These are phyloP conservation scores for Colletotrichum australisinense DNA, from an alignment of 2,329 filamentous ascomycete genomes.

Conservation along the genomic window DNA sequence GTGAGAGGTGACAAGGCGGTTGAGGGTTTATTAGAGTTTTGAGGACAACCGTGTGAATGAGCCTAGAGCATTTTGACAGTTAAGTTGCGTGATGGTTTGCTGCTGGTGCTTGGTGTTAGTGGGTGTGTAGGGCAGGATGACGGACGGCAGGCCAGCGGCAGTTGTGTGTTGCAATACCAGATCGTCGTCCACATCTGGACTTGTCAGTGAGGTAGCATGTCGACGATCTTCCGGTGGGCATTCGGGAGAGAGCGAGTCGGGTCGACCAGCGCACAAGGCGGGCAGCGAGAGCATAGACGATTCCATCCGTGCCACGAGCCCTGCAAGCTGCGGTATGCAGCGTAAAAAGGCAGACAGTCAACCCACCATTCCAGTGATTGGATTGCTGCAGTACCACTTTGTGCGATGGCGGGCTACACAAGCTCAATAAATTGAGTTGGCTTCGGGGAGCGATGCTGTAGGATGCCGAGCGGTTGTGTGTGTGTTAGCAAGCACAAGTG, in stretches of 20 bases:
- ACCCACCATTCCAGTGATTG: not conserved
- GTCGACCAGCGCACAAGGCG: not conserved
- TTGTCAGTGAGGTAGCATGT: slow-evolving; percentile 12
- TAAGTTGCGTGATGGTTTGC: not conserved
- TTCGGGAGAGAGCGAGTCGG: not conserved
- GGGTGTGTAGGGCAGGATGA: not conserved
- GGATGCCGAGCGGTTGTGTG: not conserved
- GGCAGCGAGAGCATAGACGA: slow-evolving; percentile 27
- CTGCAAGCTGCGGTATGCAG: slow-evolving; percentile 3
- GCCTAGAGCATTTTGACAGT: not conserved
- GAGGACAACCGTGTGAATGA: not conserved
- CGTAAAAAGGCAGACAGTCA: not conserved
- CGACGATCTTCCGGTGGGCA: slow-evolving; percentile 1
- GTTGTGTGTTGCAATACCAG: not conserved
- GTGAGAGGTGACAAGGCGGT: not conserved
- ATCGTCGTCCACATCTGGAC: not conserved
- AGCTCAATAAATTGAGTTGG: not conserved
- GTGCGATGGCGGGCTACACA: not conserved
- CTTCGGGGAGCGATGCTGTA: not conserved
- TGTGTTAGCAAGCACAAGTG: not conserved
- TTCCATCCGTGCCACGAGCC: slow-evolving; percentile 28
- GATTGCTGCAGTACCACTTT: not conserved
- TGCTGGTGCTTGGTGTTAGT: not conserved
- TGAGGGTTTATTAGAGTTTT: not conserved
- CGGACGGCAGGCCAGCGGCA: slow-evolving; percentile 2